Evolutionary conservation across 352 stramenopile species (phyloP).

Genomic region (Phytophthora pini): DNA sequence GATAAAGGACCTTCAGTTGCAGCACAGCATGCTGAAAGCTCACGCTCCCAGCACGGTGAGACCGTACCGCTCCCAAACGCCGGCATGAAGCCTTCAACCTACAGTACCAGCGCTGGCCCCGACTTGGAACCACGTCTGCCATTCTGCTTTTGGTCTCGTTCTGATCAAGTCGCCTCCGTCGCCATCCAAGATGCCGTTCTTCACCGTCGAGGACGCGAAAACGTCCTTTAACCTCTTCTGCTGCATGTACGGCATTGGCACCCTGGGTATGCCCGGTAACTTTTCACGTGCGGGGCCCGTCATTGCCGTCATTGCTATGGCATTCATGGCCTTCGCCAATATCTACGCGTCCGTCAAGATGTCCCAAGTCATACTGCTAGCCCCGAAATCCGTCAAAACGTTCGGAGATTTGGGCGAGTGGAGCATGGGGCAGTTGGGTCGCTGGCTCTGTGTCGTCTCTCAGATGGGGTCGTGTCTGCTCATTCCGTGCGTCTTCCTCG

Average conservation of each 20-base stretch:
- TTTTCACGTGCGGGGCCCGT: conserved; percentile 49
- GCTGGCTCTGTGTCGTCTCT: conserved; percentile 37
- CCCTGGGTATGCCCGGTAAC: conserved; percentile 63
- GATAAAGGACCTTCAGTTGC: neutral
- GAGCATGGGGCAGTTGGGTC: conserved; percentile 44
- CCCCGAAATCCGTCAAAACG: conserved; percentile 51
- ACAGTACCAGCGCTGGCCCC: too few relatives aligned
- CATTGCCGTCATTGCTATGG: conserved; percentile 41
- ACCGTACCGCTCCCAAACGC: too few relatives aligned
- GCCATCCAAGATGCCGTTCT: conserved; percentile 29
- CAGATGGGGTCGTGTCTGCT: conserved; percentile 54
- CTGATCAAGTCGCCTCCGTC: conserved; percentile 8
- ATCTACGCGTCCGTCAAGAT: conserved; percentile 54
- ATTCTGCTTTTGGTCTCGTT: conserved; percentile 20
- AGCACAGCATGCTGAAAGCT: conserved; percentile 14
- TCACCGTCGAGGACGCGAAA: conserved; percentile 55
- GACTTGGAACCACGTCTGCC: neutral
- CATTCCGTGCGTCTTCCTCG: conserved; percentile 48
- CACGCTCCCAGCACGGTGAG: neutral
- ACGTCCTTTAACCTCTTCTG: conserved; percentile 55
- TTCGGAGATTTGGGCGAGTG: conserved; percentile 61
- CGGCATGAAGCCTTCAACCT: too few relatives aligned
- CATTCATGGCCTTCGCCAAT: conserved; percentile 65
- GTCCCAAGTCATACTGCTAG: conserved; percentile 58
- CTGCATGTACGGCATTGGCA: conserved; percentile 59